A percentile compares a stretch with the other conserved stretches of the same genome.
Conservation (phyloP, 768 basidiomycete genomes). For the Hysterangium stoloniferum region DNA sequence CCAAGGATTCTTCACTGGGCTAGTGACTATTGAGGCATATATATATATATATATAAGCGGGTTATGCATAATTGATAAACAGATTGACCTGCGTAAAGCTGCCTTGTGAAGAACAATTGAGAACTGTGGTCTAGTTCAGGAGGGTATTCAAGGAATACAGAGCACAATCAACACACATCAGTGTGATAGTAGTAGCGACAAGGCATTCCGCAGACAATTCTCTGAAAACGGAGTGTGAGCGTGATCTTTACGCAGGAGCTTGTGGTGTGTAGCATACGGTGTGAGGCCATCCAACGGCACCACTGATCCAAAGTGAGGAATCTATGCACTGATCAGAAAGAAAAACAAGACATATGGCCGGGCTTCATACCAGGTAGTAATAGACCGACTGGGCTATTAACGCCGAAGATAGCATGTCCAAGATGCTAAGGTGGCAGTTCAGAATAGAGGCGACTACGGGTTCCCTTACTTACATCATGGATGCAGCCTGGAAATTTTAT, state of each 20-base stretch:
- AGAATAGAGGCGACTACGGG: background rate
- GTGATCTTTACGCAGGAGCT: background rate
- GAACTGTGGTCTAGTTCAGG: conserved; percentile 24
- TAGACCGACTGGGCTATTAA: conserved; percentile 38
- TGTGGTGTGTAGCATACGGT: conserved; percentile 27
- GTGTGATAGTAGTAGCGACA: conserved; percentile 34
- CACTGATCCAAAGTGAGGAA: conserved; percentile 37
- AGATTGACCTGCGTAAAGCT: conserved; percentile 30
- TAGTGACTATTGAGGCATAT: background rate
- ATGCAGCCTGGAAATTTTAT: background rate
- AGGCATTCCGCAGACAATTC: conserved; percentile 37
- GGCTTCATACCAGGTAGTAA: conserved; percentile 32
- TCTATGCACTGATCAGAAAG: conserved; percentile 20
- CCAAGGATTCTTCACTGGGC: background rate
- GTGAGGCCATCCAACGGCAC: conserved; percentile 31
- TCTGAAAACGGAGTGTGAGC: conserved; percentile 16
- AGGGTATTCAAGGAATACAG: background rate
- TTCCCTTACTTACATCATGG: conserved; percentile 1
- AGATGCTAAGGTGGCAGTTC: conserved; percentile 13
- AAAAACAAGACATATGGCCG: background rate
- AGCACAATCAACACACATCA: conserved; percentile 27
- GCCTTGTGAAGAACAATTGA: conserved; percentile 37
- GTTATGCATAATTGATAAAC: background rate
- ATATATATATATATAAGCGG: too few species aligned
- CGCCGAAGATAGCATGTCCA: conserved; percentile 33